Evolutionary conservation across 1,284 basidiomycete species (phyloP), one percentile per base, ranked within the genome.

Genomic region (Marasmius sp.): DNA sequence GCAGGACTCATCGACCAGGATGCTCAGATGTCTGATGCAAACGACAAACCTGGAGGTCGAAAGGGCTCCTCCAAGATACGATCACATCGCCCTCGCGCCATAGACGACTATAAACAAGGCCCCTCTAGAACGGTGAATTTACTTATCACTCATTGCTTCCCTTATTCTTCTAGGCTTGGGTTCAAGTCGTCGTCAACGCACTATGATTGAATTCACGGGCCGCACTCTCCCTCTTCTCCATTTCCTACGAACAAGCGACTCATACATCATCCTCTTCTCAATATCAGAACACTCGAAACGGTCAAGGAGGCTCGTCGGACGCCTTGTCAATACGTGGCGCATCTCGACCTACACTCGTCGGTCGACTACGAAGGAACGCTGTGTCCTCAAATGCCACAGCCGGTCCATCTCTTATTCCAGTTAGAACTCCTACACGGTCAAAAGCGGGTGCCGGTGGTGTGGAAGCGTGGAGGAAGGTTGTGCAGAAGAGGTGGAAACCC

Each of bases 1-100:
- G 89, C 87, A 1, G 90, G 90, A 49, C 85, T 91, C 68, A 86
- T 88, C 64, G 89, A 91, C 78, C 78, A 83, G 61, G 89, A 92
- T 71, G 78, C 85, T 59, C 82, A 78, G 67, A 92, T 92, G 89
- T 83, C 83, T 62, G 89, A 92, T 68, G 76, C 78, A 39, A 79
- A 81, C 14, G 86, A 89, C 74, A 86, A 79, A 66, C 87, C 86
- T 3, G 87, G 86, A 57, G 88, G 88, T 16, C 82, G 88, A 66
- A 92, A 91, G 72, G 84, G 83, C 48, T 66, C 79, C 16, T 78
- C 80, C 54, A 89, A 87, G 76, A 73, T 80, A 65, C 84, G 87
- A 43, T 78, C 84, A 1, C 85, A 88, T 70, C 81, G 85, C 62
- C 75, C 82, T 16, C 80, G 87, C 61, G 76, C 83, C 53, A 79